Conservation (phyloP, 2,329 filamentous ascomycete genomes). For the Penicillium sp. region DNA sequence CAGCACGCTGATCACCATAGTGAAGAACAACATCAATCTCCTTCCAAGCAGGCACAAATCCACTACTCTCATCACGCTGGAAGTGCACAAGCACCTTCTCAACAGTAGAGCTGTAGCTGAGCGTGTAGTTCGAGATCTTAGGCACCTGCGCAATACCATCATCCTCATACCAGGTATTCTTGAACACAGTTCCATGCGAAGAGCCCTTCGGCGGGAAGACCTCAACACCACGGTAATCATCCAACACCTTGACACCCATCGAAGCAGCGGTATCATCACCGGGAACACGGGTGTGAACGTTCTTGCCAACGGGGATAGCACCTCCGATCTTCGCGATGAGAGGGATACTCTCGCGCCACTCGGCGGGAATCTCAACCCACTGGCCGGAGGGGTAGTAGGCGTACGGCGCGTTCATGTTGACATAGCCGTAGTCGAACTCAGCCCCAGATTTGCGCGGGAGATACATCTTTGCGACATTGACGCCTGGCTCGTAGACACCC, state of each 20-base stretch:
- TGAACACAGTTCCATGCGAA: constrained; percentile 40
- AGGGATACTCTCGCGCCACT: constrained; percentile 57
- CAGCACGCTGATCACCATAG: constrained; percentile 48
- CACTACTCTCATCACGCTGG: constrained; percentile 37
- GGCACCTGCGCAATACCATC: constrained; percentile 54
- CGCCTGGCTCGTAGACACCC: constrained; percentile 65
- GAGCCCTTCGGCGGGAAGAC: constrained; percentile 54
- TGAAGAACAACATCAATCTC: constrained; percentile 54
- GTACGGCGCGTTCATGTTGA: constrained; percentile 64
- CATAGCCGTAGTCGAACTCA: constrained; percentile 55
- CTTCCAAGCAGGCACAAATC: constrained; percentile 52
- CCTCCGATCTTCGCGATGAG: constrained; percentile 57
- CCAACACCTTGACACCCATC: constrained; percentile 40
- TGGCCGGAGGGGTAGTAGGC: constrained; percentile 57
- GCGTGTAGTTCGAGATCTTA: constrained; percentile 43
- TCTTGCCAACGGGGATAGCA: constrained; percentile 54
- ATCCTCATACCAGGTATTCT: constrained; percentile 56
- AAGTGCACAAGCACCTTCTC: constrained; percentile 48
- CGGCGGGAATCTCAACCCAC: constrained; percentile 53
- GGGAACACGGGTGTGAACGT: constrained; percentile 52
- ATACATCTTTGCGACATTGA: constrained; percentile 58
- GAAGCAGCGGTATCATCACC: constrained; percentile 52
- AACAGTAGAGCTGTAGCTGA: constrained; percentile 47
- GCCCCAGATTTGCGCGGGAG: constrained; percentile 52
- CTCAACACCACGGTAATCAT: constrained; percentile 59